Evolutionary conservation across 1,139 yeast species (phyloP).

Genomic region (Geotrichum klebahnii): DNA sequence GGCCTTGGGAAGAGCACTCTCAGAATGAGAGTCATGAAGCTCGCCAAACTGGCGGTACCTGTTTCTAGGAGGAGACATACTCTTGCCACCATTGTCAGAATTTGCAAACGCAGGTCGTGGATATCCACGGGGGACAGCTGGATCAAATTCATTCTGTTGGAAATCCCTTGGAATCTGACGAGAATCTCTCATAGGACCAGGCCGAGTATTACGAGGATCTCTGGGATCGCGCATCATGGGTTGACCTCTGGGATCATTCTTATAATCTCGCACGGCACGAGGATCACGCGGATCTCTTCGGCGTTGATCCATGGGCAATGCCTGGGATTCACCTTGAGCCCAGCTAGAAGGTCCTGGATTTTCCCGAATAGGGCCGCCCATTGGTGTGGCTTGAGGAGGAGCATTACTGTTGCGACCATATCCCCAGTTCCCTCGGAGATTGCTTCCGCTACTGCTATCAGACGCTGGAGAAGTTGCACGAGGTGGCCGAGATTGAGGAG

Average conservation of each 20-base stretch:
- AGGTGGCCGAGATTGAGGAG: conserved; percentile 7
- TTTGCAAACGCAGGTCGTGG: conserved; percentile 8
- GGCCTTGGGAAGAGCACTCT: conserved; percentile 1
- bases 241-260: background rate
- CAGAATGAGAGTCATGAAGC: conserved; percentile 4
- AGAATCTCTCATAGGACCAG: conserved; percentile 2
- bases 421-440: conserved; percentile 9
- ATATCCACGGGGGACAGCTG: conserved; percentile 3
- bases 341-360: conserved; percentile 3
- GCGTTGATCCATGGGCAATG: background rate
- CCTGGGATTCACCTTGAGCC: conserved; percentile 1
- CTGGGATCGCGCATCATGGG: background rate
- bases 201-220: conserved; percentile 1
- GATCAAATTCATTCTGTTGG: conserved; percentile 6
- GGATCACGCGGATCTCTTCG: background rate
- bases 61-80: conserved; percentile 1
- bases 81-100: background rate
- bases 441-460: conserved; percentile 8
- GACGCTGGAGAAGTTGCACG: conserved; percentile 7
- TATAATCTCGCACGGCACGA: background rate
- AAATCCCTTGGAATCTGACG: conserved; percentile 12
- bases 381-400: background rate
- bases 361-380: background rate
- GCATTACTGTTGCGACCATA: conserved; percentile 6
- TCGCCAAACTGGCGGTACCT: conserved; percentile 1